Evolutionary conservation across 176 grass and related monocot genomes (phyloP).

Genomic region (Musa schizocarpa): DNA sequence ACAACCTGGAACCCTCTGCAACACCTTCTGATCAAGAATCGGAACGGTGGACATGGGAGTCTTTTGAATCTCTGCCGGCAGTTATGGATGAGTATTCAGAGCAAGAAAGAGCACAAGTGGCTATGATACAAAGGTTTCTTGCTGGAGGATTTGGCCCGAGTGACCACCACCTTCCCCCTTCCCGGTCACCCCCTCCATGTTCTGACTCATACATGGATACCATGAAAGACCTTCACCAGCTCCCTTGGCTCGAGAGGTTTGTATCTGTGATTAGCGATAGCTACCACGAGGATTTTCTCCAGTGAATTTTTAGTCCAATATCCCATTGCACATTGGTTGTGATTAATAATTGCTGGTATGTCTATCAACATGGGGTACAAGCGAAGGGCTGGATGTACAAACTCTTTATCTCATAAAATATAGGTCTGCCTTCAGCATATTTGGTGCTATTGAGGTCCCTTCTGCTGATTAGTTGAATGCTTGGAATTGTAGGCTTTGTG

Average conservation of each 20-base stretch:
- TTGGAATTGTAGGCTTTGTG: too few relatives aligned
- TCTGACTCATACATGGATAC: slow-evolving; percentile 69
- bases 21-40: slow-evolving; percentile 43
- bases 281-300: slow-evolving; percentile 90
- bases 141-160: slow-evolving; percentile 61
- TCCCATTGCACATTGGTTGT: not conserved
- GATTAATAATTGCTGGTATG: not conserved
- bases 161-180: slow-evolving; percentile 32
- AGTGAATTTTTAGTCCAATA: slow-evolving; percentile 32
- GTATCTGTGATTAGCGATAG: slow-evolving; percentile 96
- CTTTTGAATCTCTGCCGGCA: slow-evolving; percentile 59
- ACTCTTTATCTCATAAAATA: not conserved
- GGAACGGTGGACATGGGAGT: slow-evolving; percentile 81
- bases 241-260: slow-evolving; percentile 95
- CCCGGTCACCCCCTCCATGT: slow-evolving; percentile 53
- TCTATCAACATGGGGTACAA: not conserved
- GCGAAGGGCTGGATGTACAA: not conserved
- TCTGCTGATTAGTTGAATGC: too few relatives aligned
- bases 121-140: slow-evolving; percentile 84
- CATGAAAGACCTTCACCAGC: slow-evolving; percentile 96
- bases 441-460: too few relatives aligned
- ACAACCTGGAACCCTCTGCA: slow-evolving; percentile 20
- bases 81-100: slow-evolving; percentile 76
- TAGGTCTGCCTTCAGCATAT: not conserved
- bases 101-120: slow-evolving; percentile 79